phyloP scores from a whole-genome alignment of 352 stramenopile genomes.

The Elongisporangium undulatum region DNA sequence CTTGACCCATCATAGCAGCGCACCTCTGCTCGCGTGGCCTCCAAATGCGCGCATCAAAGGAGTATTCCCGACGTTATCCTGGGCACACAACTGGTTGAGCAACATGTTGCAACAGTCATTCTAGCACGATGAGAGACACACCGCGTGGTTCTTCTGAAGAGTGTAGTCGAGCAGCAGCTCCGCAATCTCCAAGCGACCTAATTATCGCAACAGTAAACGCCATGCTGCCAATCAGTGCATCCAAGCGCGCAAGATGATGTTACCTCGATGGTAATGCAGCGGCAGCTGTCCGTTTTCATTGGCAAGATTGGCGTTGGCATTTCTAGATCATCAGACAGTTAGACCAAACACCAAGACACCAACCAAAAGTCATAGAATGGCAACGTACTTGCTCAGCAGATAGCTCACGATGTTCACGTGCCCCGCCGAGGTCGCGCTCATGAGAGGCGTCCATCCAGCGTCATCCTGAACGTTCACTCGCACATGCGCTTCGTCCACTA shows the following conservation, averaged over 20 bases:
- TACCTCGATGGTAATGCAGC: constrained; percentile 73
- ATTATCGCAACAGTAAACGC: neutral
- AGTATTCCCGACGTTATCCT: constrained; percentile 64
- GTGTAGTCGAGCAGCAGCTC: constrained; percentile 71
- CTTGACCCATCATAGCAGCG: neutral
- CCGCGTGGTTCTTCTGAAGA: constrained; percentile 51
- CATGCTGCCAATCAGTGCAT: neutral
- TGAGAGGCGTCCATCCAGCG: constrained; percentile 69
- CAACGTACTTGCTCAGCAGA: constrained; percentile 48
- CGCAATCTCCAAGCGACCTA: constrained; percentile 57
- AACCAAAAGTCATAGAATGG: neutral
- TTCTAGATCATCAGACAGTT: constrained; percentile 18
- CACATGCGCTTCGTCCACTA: constrained; percentile 30
- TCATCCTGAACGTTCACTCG: constrained; percentile 65
- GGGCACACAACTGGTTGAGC: neutral
- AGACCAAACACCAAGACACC: constrained; percentile 4
- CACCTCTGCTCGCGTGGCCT: constrained; percentile 50
- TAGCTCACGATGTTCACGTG: constrained; percentile 48
- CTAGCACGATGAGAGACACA: constrained; percentile 12
- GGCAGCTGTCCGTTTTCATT: constrained; percentile 74
- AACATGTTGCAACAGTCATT: neutral
- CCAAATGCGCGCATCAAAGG: constrained; percentile 58
- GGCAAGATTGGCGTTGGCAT: constrained; percentile 54
- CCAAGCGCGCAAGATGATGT: neutral
- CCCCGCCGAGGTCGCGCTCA: constrained; percentile 65